Base-by-base conservation (phyloP, 768 basidiomycete species). In the Saitozyma podzolica region DNA sequence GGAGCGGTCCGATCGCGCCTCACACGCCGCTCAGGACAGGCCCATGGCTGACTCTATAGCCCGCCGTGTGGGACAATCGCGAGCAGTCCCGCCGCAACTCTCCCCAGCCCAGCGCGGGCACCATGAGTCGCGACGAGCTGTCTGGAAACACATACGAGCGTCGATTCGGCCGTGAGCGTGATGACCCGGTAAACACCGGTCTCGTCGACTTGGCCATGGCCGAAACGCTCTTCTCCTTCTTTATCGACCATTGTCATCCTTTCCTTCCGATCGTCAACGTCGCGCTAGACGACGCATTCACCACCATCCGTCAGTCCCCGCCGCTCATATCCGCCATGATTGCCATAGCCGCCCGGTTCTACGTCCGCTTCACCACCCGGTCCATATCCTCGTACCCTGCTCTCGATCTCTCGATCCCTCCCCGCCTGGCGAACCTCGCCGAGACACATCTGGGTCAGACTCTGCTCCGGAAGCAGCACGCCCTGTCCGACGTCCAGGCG, bases 191-290 rank as follows among this genome's bases (percentile, higher is more conserved):
- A 40, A 67, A 69, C 37, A 64, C 64, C 5, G 68, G 66, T 17
- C 39, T 74, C 2, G 53, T 74, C 2, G 64, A 66, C 17, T n/a
- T 62, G 8, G 17, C 49, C 9, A 67, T 67, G 65, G 73, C 70
- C 10, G 60, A 66, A 42, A 60, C 61, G 9, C 54, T 74, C 8
- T 74, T 74, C 52, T 42, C 53, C 13, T 70, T 71, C 63, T 74
- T 69, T 52, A 62, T 70, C 50, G 64, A 66, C 11, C 73, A 74
- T 43, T 67, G 70, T 20, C 73, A 74, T 52, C 62, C 67, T 8
- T 74, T 74, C 58, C 47, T 74, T n/a, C 73, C 73, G 9, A 66
- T 74, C 9, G 64, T 74, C 29, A 64, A 74, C 48, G 58, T 68
- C 40, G 63, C 67, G 9, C 62, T 64, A 7, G 65, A 67, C 45